Conservation (phyloP, 2,329 filamentous ascomycete species). For the Xylaria polymorpha region DNA sequence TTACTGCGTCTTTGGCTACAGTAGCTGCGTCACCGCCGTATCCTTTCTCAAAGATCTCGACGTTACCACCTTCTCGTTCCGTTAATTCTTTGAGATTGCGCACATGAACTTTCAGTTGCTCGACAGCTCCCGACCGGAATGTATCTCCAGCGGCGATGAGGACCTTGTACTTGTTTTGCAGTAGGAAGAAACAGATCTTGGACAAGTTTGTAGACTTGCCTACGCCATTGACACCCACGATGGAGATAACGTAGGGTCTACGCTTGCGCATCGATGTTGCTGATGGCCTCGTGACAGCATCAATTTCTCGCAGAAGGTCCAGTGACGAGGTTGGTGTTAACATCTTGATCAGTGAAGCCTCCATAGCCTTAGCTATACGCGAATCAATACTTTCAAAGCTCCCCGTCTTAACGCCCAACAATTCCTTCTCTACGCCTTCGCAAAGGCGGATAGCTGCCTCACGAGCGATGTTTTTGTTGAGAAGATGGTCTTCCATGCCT, state of each 20-base stretch:
- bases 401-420: conserved; percentile 89
- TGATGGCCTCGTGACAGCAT: conserved; percentile 76
- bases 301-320: conserved; percentile 93
- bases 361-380: conserved; percentile 87
- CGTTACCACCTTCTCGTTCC: conserved; percentile 81
- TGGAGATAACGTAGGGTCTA: conserved; percentile 95
- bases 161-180: conserved; percentile 97
- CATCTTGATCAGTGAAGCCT: conserved; percentile 92
- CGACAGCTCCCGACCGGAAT: conserved; percentile 95
- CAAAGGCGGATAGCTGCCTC: conserved; percentile 93
- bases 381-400: conserved; percentile 91
- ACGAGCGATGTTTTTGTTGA: conserved; percentile 95
- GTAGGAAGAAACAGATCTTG: conserved; percentile 97
- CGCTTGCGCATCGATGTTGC: conserved; percentile 70
- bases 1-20: conserved; percentile 94
- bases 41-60: conserved; percentile 95
- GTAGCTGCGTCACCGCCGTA: conserved; percentile 98
- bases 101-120: conserved; percentile 95
- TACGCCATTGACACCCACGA: conserved; percentile 97
- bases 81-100: conserved; percentile 92
- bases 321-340: conserved; percentile 94
- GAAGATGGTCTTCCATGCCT: conserved; percentile 93
- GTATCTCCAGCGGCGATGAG: conserved; percentile 95
- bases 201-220: conserved; percentile 98
- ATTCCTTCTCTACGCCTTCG: conserved; percentile 88